Conservation (phyloP, 805 yeast species). For the Metschnikowia corniflorae region DNA sequence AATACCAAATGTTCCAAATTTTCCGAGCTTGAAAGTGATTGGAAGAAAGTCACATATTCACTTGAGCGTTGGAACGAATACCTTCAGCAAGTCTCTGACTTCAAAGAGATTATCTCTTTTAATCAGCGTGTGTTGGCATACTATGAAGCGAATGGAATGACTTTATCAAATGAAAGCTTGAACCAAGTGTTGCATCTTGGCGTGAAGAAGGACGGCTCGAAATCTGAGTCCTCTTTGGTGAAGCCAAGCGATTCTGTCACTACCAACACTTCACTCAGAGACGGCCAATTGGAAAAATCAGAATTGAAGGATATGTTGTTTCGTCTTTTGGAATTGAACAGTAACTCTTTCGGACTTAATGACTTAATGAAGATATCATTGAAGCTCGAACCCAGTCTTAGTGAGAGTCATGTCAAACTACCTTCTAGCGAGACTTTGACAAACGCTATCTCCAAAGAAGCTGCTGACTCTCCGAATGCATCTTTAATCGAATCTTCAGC, state of each 20-base stretch:
- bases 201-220: slow-evolving; percentile 29
- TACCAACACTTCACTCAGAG: neutral
- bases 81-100: slow-evolving; percentile 46
- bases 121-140: slow-evolving; percentile 39
- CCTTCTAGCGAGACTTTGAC: neutral
- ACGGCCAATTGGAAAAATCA: neutral
- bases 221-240: slow-evolving; percentile 16
- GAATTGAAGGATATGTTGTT: slow-evolving; percentile 40
- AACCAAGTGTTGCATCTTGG: slow-evolving; percentile 43
- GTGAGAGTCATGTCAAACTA: slow-evolving; percentile 32
- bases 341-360: slow-evolving; percentile 46
- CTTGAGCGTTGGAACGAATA: slow-evolving; percentile 83
- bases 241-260: slow-evolving; percentile 9
- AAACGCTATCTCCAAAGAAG: no score
- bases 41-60: slow-evolving; percentile 66
- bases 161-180: slow-evolving; percentile 41
- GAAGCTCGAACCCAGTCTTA: slow-evolving; percentile 56
- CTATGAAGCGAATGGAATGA: slow-evolving; percentile 41
- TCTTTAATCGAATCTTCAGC: no score
- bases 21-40: slow-evolving; percentile 58
- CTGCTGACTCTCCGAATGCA: no score
- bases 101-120: slow-evolving; percentile 35
- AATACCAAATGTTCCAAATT: slow-evolving; percentile 33
- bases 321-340: slow-evolving; percentile 41
- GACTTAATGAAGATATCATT: slow-evolving; percentile 64